phyloP scores from a whole-genome alignment of 2,329 filamentous ascomycete species.

The Fusarium tanahbumbuense region DNA sequence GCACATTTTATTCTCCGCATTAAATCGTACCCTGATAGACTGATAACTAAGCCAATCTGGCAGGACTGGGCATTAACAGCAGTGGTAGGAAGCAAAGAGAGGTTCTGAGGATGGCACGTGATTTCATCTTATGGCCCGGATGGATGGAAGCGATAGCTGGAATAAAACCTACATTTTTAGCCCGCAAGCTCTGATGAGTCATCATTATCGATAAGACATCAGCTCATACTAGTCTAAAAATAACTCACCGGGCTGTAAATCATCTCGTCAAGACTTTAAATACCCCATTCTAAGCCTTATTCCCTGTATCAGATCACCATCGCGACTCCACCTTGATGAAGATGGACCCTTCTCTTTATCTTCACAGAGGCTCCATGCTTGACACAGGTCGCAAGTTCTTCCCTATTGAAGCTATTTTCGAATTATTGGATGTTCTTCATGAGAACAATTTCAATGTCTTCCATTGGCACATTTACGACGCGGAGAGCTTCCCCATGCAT shows the following conservation, averaged over 20 bases:
- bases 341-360: background rate
- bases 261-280: background rate
- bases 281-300: background rate
- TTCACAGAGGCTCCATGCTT: constrained; percentile 18
- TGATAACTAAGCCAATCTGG: background rate
- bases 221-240: background rate
- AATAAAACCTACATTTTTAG: too few species aligned
- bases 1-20: background rate
- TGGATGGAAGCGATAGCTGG: too few species aligned
- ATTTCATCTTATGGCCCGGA: too few species aligned
- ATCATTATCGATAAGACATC: too few species aligned
- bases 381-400: constrained; percentile 23
- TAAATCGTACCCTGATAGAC: background rate
- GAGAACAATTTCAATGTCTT: constrained; percentile 26
- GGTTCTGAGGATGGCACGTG: background rate
- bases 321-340: background rate
- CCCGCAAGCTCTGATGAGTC: too few species aligned
- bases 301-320: background rate
- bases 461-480: constrained; percentile 26
- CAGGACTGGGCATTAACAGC: too few species aligned
- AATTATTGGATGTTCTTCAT: background rate
- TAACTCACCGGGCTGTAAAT: background rate
- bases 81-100: background rate
- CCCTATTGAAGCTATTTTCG: constrained; percentile 8
- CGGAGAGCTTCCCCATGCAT: constrained; percentile 11